A percentile compares a stretch with the other conserved stretches of the same genome.
Evolutionary conservation across 2,329 filamentous ascomycete species (phyloP).

Genomic region (Aspergillus neotritici): DNA sequence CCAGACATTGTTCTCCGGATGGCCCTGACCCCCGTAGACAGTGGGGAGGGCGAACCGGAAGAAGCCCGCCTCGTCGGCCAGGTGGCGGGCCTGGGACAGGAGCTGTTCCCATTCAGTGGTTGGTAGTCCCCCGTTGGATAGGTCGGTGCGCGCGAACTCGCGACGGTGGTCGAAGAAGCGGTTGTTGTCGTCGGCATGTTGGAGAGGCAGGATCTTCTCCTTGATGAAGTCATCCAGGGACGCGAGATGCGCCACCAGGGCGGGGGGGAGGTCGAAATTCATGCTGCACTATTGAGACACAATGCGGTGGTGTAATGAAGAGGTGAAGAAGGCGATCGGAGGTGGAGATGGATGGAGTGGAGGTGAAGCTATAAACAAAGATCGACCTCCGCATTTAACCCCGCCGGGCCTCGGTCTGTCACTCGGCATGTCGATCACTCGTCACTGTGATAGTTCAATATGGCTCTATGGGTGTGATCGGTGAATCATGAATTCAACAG

Average conservation of each 20-base stretch:
- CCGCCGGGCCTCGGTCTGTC: not conserved
- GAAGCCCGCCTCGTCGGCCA: constrained; percentile 57
- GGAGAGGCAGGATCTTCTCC: constrained; percentile 35
- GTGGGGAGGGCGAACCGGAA: constrained; percentile 54
- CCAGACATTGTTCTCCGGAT: constrained; percentile 51
- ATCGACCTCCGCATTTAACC: not conserved
- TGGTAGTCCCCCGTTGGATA: constrained; percentile 54
- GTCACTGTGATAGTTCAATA: too few relatives aligned
- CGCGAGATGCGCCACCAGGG: constrained; percentile 45
- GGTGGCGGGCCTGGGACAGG: constrained; percentile 38
- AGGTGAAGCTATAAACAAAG: not conserved
- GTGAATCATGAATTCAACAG: too few relatives aligned
- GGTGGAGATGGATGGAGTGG: too few relatives aligned
- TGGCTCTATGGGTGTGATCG: too few relatives aligned
- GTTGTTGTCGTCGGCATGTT: constrained; percentile 53
- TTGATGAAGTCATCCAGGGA: constrained; percentile 56
- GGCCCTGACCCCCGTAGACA: constrained; percentile 47
- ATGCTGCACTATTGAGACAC: constrained; percentile 27
- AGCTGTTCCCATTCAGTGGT: constrained; percentile 55
- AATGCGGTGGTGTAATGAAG: not conserved
- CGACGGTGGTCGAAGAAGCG: constrained; percentile 62
- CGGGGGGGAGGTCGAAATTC: constrained; percentile 53
- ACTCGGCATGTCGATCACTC: too few relatives aligned
- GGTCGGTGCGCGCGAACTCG: constrained; percentile 58
- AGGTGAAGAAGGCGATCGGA: too few relatives aligned